A percentile compares a stretch with the other conserved stretches of the same genome.
These are phyloP conservation scores for Fraxinus nigra DNA, from an alignment of 305 asterid species.

Conservation along the genomic window DNA sequence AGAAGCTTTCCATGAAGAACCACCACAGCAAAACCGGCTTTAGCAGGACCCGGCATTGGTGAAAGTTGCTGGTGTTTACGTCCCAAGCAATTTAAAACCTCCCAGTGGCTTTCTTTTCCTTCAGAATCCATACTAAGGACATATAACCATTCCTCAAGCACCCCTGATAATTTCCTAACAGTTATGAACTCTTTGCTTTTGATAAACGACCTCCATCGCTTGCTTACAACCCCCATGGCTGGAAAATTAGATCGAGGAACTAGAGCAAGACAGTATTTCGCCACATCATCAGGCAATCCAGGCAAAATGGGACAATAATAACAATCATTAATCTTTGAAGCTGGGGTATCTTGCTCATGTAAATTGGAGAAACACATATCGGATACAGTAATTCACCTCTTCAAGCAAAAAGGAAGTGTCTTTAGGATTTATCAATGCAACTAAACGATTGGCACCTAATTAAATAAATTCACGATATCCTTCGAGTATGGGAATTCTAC, in stretches of 20 bases:
- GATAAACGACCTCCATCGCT: conserved; percentile 67
- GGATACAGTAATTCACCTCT: conserved; percentile 41
- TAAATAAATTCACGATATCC: conserved; percentile 63
- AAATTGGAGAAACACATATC: conserved; percentile 42
- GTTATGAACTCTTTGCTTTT: conserved; percentile 60
- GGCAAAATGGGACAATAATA: conserved; percentile 49
- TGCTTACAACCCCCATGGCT: conserved; percentile 60
- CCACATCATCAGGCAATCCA: conserved; percentile 79
- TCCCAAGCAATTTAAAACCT: conserved; percentile 67
- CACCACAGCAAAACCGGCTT: conserved; percentile 54
- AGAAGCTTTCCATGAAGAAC: conserved; percentile 72
- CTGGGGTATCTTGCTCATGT: conserved; percentile 26
- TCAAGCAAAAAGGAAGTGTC: conserved; percentile 6
- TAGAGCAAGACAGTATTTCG: conserved; percentile 69
- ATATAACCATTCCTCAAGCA: conserved; percentile 82
- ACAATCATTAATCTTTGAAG: conserved; percentile 30
- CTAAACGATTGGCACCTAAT: conserved; percentile 20
- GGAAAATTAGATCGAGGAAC: conserved; percentile 65
- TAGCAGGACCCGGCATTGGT: conserved; percentile 60
- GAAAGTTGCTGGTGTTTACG: conserved; percentile 41
- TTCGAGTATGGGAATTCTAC: conserved; percentile 63
- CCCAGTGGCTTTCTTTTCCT: conserved; percentile 68
- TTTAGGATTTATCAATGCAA: conserved; percentile 14
- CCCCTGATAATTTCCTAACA: conserved; percentile 60
- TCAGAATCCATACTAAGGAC: conserved; percentile 45